Conservation (phyloP, 352 stramenopile genomes). For the Phytopythium helicoides region DNA sequence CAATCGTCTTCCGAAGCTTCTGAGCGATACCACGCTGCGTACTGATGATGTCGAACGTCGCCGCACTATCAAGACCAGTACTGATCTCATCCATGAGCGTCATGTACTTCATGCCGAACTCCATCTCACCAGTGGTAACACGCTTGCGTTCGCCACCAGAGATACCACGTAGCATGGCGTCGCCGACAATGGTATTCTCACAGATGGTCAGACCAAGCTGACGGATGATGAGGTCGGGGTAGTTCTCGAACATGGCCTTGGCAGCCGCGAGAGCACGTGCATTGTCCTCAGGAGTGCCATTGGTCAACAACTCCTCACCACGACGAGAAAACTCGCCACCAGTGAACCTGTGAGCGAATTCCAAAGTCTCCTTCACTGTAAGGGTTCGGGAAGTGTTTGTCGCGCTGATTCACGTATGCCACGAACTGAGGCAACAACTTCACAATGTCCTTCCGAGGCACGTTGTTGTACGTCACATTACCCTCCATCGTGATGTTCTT, state of each 20-base stretch:
- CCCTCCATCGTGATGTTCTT: slow-evolving; percentile 42
- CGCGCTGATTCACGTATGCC: slow-evolving; percentile 44
- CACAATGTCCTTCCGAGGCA: slow-evolving; percentile 19
- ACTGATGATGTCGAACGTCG: slow-evolving; percentile 37
- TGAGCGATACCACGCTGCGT: slow-evolving; percentile 23
- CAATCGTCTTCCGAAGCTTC: slow-evolving; percentile 28
- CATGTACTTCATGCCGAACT: slow-evolving; percentile 72
- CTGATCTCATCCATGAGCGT: slow-evolving; percentile 91
- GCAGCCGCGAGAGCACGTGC: slow-evolving; percentile 15
- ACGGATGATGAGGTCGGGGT: slow-evolving; percentile 37
- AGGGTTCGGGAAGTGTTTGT: slow-evolving; percentile 50
- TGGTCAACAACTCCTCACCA: slow-evolving; percentile 14
- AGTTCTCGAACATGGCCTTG: slow-evolving; percentile 23
- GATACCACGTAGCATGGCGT: slow-evolving; percentile 52
- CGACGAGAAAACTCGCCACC: slow-evolving; percentile 19
- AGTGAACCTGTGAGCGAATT: slow-evolving; percentile 41
- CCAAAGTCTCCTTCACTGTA: slow-evolving; percentile 50
- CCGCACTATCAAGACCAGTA: slow-evolving; percentile 83
- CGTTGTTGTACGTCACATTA: slow-evolving; percentile 35
- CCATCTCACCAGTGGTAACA: slow-evolving; percentile 84
- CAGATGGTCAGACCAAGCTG: slow-evolving; percentile 38
- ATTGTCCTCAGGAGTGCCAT: slow-evolving; percentile 31
- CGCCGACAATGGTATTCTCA: slow-evolving; percentile 59
- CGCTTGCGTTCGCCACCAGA: slow-evolving; percentile 72
- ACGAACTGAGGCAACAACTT: slow-evolving; percentile 37